phyloP scores from a whole-genome alignment of 345 rosid species.

The Eucalyptus pauciflora region DNA sequence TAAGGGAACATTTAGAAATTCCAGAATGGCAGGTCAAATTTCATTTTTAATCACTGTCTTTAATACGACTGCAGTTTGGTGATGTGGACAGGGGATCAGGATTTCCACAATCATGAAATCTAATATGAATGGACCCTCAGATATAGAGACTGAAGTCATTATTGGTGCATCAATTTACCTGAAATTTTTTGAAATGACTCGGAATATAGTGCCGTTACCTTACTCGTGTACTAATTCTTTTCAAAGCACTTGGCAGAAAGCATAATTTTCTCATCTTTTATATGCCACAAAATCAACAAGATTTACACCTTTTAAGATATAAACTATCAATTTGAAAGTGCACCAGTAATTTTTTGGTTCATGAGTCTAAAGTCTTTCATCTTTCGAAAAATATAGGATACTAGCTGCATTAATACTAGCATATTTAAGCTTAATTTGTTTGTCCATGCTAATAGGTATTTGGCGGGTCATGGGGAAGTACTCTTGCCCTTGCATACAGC shows the following conservation, averaged over 20 bases:
- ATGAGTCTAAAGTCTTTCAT: background rate
- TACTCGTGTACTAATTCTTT: background rate
- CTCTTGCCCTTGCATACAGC: constrained; percentile 83
- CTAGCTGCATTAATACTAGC: background rate
- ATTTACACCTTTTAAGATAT: background rate
- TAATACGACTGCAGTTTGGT: background rate
- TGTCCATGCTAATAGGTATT: constrained; percentile 43
- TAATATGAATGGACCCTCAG: background rate
- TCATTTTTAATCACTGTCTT: background rate
- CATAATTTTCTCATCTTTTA: background rate
- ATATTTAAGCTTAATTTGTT: background rate
- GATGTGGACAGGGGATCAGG: background rate
- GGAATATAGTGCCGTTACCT: background rate
- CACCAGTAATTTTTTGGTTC: background rate
- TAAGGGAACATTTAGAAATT: constrained; percentile 69
- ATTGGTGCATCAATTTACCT: background rate
- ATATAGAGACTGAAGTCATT: background rate
- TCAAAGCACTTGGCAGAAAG: background rate
- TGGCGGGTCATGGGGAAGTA: constrained; percentile 99
- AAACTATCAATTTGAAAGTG: background rate
- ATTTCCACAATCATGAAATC: background rate
- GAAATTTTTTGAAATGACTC: background rate
- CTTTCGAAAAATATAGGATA: background rate
- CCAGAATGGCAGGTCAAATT: constrained; percentile 81
- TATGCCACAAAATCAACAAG: background rate